Conservation (phyloP, 495 filamentous ascomycete species). For the Aspergillus haitiensis region DNA sequence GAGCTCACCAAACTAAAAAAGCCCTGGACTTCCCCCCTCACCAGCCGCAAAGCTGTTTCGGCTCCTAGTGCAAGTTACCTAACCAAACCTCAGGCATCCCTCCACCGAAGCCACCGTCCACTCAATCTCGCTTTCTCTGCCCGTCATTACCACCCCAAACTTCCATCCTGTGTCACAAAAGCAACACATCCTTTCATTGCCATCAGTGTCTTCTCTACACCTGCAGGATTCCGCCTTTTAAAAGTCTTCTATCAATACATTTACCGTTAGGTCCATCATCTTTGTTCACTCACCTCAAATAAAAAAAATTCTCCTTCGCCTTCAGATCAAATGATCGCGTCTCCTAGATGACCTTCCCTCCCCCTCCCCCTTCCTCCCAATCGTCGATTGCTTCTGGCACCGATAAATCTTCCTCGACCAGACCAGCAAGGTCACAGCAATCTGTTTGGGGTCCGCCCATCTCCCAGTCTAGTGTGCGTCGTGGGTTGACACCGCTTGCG, state of each 20-base stretch:
- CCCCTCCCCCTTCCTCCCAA: constrained; percentile 60
- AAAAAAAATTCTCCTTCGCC: constrained; percentile 46
- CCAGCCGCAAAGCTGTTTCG: background rate
- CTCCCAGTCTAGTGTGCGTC: constrained; percentile 58
- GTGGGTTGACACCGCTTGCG: constrained; percentile 63
- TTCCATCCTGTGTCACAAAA: constrained; percentile 33
- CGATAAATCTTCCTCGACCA: constrained; percentile 56
- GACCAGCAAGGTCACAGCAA: constrained; percentile 56
- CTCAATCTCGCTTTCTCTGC: constrained; percentile 29
- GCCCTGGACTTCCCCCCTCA: background rate
- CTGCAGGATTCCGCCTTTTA: constrained; percentile 18
- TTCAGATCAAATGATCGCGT: constrained; percentile 58
- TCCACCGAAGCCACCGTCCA: constrained; percentile 22
- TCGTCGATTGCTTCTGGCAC: constrained; percentile 62
- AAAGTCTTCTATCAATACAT: constrained; percentile 8
- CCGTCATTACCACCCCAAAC: constrained; percentile 29
- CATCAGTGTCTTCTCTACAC: constrained; percentile 21
- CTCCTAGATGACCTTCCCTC: constrained; percentile 67
- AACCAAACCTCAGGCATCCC: constrained; percentile 25
- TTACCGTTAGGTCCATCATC: constrained; percentile 9
- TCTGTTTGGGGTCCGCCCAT: constrained; percentile 61
- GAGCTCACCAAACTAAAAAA: background rate
- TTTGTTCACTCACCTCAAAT: constrained; percentile 28
- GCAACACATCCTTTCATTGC: constrained; percentile 29
- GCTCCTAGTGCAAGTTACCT: constrained; percentile 16